phyloP scores from a whole-genome alignment of 257 asterid species.

The Petrea volubilis region DNA sequence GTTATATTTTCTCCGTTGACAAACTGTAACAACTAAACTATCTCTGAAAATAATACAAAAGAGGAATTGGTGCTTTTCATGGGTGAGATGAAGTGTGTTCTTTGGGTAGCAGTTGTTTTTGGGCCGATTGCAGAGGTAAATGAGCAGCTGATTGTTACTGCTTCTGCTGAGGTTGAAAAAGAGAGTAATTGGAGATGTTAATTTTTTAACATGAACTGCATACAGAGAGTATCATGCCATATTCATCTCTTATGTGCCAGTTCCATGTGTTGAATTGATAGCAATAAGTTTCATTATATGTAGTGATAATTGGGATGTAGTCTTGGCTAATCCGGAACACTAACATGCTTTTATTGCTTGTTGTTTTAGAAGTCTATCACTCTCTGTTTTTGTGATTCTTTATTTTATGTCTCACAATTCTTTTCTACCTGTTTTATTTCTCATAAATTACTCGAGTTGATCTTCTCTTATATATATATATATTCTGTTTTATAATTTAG shows the following conservation, averaged over 20 bases:
- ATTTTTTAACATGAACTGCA: background rate
- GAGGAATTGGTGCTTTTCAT: background rate
- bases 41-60: background rate
- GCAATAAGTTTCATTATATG: constrained; percentile 1
- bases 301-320: background rate
- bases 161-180: constrained; percentile 10
- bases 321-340: background rate
- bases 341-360: background rate
- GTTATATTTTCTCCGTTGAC: background rate
- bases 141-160: constrained; percentile 1
- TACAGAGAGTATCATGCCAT: background rate
- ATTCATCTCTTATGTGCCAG: background rate
- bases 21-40: background rate
- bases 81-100: background rate
- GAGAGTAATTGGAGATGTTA: background rate
- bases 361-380: background rate
- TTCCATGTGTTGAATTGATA: constrained; percentile 4
- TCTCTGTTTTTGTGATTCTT: background rate
- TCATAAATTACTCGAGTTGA: background rate
- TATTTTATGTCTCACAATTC: background rate
- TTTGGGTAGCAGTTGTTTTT: background rate
- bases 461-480: background rate
- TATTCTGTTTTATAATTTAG: constrained; percentile 9
- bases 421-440: background rate
- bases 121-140: background rate